These are phyloP conservation scores for Pleurotus salmoneostramineus DNA, from an alignment of 768 basidiomycete genomes.

Conservation along the genomic window DNA sequence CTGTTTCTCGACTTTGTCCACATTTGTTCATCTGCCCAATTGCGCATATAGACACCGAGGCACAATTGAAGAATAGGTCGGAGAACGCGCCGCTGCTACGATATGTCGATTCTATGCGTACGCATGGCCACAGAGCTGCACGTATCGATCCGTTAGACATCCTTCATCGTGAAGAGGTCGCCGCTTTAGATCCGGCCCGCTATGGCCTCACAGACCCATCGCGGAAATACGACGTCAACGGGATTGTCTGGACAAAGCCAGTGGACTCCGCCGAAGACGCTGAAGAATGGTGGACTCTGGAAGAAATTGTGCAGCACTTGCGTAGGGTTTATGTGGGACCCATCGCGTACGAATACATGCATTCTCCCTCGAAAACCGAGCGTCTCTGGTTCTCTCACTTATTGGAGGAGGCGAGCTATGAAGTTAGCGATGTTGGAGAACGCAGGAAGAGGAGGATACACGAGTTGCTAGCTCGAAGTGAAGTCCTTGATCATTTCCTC, in stretches of 20 bases:
- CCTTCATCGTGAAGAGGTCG: conserved; percentile 77
- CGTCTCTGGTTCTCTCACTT: conserved; percentile 86
- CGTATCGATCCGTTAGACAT: conserved; percentile 86
- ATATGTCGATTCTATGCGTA: conserved; percentile 87
- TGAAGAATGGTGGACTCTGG: conserved; percentile 60
- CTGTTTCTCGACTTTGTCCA: not conserved
- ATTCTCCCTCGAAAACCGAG: conserved; percentile 82
- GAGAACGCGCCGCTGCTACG: conserved; percentile 77
- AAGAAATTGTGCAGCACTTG: conserved; percentile 67
- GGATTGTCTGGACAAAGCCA: conserved; percentile 73
- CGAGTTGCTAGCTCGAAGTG: conserved; percentile 65
- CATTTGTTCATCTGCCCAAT: not conserved
- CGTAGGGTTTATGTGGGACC: conserved; percentile 74
- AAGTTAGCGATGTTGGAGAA: conserved; percentile 22
- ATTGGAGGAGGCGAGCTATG: conserved; percentile 43
- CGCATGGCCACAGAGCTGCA: conserved; percentile 81
- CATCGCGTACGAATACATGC: conserved; percentile 93
- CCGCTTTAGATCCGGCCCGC: conserved; percentile 69
- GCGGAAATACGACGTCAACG: conserved; percentile 65
- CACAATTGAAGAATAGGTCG: conserved; percentile 64
- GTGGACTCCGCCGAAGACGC: conserved; percentile 25
- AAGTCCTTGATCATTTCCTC: conserved; percentile 81
- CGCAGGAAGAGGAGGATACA: conserved; percentile 57
- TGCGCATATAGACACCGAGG: conserved; percentile 46
- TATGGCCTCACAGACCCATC: conserved; percentile 64